Evolutionary conservation across 805 yeast genomes (phyloP).

Genomic region (Lipomyces sp.): DNA sequence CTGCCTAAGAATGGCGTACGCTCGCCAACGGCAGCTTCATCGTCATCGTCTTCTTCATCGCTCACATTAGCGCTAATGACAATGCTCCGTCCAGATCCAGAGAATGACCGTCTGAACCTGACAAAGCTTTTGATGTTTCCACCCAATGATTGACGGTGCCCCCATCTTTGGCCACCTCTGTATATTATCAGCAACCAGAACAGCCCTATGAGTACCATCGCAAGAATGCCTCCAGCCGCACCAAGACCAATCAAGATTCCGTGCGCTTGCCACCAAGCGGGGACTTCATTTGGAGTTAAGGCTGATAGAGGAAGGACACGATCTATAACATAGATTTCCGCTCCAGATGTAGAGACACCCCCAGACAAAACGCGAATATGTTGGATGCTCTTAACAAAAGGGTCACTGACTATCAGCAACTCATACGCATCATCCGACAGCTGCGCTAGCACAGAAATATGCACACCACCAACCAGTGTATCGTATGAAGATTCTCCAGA

Average conservation of each 20-base stretch:
- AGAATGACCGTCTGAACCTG: constrained; percentile 14
- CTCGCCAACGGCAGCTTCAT: constrained; percentile 14
- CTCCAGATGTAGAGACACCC: constrained; percentile 29
- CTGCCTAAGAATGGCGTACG: constrained; percentile 20
- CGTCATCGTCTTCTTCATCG: constrained; percentile 19
- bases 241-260: constrained; percentile 29
- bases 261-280: constrained; percentile 28
- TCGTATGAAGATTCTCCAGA: constrained; percentile 20
- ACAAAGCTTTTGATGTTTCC: constrained; percentile 9
- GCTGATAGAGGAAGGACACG: constrained; percentile 21
- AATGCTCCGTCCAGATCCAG: constrained; percentile 4
- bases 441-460: constrained; percentile 1
- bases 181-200: constrained; percentile 26
- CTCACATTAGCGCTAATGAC: constrained; percentile 18
- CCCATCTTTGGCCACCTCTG: constrained; percentile 22
- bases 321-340: constrained; percentile 33
- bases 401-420: constrained; percentile 3
- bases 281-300: not conserved
- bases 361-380: constrained; percentile 25
- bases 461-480: constrained; percentile 24
- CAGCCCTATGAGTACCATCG: constrained; percentile 13
- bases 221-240: constrained; percentile 24
- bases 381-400: not conserved
- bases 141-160: not conserved
- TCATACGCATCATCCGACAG: constrained; percentile 7